Evolutionary conservation across 768 basidiomycete genomes (phyloP).

Genomic region (Boletus huronensis): DNA sequence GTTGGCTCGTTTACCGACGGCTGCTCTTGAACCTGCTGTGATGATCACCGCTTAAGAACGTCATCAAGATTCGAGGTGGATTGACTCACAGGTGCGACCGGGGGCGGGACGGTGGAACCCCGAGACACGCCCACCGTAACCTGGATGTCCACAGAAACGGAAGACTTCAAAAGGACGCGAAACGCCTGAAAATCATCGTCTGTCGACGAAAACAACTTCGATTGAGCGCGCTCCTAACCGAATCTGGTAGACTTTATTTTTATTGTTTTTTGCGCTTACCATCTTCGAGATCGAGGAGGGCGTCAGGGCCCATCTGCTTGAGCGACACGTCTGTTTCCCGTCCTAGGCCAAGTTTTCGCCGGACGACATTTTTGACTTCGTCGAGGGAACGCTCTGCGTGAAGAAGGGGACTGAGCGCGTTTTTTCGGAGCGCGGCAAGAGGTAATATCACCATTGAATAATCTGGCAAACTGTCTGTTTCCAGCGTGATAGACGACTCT

Average conservation of each 20-base stretch:
- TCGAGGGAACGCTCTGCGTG: conserved; percentile 56
- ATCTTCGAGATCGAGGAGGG: conserved; percentile 68
- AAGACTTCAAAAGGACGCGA: conserved; percentile 40
- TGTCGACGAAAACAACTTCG: conserved; percentile 24
- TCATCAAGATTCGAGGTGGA: background rate
- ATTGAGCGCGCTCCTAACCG: background rate
- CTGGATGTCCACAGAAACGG: conserved; percentile 37
- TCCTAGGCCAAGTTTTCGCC: conserved; percentile 56
- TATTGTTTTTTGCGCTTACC: conserved; percentile 37
- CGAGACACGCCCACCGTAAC: conserved; percentile 22
- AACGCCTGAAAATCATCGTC: conserved; percentile 83
- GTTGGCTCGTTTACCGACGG: background rate
- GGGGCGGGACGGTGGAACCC: background rate
- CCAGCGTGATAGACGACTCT: conserved; percentile 39
- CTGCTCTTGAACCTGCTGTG: background rate
- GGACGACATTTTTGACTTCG: conserved; percentile 54
- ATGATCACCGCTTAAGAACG: background rate
- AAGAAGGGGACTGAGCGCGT: conserved; percentile 5
- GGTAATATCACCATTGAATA: conserved; percentile 38
- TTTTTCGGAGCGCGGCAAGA: background rate
- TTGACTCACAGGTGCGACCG: conserved; percentile 11
- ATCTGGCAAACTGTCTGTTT: conserved; percentile 37
- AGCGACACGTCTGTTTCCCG: conserved; percentile 36
- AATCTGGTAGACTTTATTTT: background rate
- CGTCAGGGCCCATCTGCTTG: conserved; percentile 52